Percentiles rank a stretch among this genome's conserved stretches.
These are phyloP conservation scores for Acanthamoeba lenticulata DNA, from an alignment of 208 protist species.

Conservation along the genomic window DNA sequence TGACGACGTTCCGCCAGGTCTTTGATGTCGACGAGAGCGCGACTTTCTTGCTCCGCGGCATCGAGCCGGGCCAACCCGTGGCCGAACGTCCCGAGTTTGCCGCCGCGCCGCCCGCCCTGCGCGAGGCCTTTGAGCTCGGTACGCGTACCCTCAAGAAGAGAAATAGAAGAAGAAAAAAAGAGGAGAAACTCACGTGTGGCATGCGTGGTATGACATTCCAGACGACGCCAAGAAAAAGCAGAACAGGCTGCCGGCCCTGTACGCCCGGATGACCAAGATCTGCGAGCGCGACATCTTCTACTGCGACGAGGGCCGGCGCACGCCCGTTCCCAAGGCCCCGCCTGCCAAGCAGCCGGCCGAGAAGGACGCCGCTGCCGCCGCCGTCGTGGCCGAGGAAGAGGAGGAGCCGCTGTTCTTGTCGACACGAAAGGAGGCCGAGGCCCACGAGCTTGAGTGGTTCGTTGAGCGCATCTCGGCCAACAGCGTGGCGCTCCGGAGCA, in stretches of 20 bases:
- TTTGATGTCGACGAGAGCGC: not conserved
- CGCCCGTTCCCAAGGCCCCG: not conserved
- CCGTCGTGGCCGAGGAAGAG: slow-evolving; percentile 11
- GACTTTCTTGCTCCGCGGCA: not conserved
- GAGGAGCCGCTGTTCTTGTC: not conserved
- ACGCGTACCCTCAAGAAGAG: not conserved
- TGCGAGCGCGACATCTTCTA: slow-evolving; percentile 68
- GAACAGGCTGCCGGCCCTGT: slow-evolving; percentile 23
- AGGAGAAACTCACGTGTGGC: not conserved
- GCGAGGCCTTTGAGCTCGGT: not conserved
- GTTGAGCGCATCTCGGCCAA: not conserved
- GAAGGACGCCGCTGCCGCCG: not conserved
- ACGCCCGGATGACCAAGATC: slow-evolving; percentile 57
- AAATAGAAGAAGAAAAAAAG: no score
- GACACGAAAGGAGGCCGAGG: slow-evolving; percentile 30
- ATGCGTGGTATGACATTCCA: not conserved
- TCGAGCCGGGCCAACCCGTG: not conserved
- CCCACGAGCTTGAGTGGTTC: slow-evolving; percentile 42
- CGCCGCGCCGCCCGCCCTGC: not conserved
- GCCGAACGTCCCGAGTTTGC: not conserved
- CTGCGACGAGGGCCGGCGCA: not conserved
- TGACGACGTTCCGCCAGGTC: not conserved
- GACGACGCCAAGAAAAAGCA: slow-evolving; percentile 66
- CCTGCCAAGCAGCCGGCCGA: not conserved
- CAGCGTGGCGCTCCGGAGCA: not conserved